These are phyloP conservation scores for Cadophora sp. DNA, from an alignment of 2,329 filamentous ascomycete species.

Conservation along the genomic window DNA sequence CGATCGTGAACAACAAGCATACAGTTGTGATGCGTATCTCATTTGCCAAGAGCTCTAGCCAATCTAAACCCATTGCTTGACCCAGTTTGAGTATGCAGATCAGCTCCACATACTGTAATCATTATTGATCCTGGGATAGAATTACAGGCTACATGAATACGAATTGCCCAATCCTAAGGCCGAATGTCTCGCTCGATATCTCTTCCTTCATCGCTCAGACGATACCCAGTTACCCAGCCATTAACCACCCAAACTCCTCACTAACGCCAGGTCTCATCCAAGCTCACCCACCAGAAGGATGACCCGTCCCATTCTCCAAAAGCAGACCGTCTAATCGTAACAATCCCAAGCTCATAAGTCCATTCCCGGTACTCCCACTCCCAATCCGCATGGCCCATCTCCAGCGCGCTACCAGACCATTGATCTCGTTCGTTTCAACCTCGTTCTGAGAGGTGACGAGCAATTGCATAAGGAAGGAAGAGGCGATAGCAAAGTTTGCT, in stretches of 20 bases:
- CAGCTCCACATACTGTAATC: too few species aligned
- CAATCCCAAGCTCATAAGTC: slow-evolving; percentile 43
- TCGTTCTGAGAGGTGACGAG: slow-evolving; percentile 39
- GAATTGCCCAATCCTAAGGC: neutral
- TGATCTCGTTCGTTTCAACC: slow-evolving; percentile 40
- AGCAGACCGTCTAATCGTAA: slow-evolving; percentile 41
- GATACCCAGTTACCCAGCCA: neutral
- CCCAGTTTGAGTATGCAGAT: too few species aligned
- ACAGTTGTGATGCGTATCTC: too few species aligned
- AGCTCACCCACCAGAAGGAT: slow-evolving; percentile 11
- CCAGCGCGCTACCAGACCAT: slow-evolving; percentile 40
- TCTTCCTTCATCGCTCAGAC: too few species aligned
- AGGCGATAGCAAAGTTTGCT: slow-evolving; percentile 44
- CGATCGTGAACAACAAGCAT: too few species aligned
- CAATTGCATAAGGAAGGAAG: slow-evolving; percentile 44
- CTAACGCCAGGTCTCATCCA: neutral
- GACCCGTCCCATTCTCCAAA: slow-evolving; percentile 35
- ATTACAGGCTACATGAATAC: neutral
- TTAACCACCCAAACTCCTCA: neutral
- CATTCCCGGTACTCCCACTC: slow-evolving; percentile 37
- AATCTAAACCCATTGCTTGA: too few species aligned
- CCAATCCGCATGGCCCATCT: slow-evolving; percentile 42
- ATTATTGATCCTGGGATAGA: too few species aligned
- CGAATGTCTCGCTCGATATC: neutral
- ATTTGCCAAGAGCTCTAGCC: too few species aligned